Conservation (phyloP, 2,329 filamentous ascomycete species). For the Fusarium luffae region DNA sequence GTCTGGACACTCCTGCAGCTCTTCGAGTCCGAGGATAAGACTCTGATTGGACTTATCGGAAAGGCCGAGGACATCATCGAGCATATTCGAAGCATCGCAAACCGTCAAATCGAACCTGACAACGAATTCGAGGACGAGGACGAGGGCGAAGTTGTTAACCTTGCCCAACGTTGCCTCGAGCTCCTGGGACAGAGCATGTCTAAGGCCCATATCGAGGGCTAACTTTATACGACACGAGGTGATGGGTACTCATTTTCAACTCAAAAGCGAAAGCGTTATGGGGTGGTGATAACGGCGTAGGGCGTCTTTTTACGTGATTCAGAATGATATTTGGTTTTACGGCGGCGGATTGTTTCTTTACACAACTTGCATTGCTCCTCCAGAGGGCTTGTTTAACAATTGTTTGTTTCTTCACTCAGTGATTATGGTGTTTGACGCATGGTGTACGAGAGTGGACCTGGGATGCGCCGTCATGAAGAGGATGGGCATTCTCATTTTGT, state of each 20-base stretch:
- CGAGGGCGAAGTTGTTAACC: constrained; percentile 89
- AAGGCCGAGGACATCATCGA: constrained; percentile 91
- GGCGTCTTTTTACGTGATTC: constrained; percentile 46
- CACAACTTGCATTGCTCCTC: constrained; percentile 36
- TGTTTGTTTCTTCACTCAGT: constrained; percentile 23
- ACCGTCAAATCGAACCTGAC: constrained; percentile 87
- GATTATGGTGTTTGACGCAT: constrained; percentile 35
- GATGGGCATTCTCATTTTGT: constrained; percentile 42
- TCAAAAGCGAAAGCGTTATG: constrained; percentile 46
- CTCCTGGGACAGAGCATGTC: constrained; percentile 80
- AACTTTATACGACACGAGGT: constrained; percentile 29
- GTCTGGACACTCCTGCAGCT: constrained; percentile 98
- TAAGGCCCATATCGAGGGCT: constrained; percentile 86
- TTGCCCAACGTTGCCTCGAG: constrained; percentile 91
- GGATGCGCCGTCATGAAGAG: constrained; percentile 19
- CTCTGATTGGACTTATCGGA: constrained; percentile 86
- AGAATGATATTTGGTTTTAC: constrained; percentile 44
- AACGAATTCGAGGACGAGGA: constrained; percentile 89
- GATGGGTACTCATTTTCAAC: constrained; percentile 35
- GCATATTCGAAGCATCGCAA: constrained; percentile 91
- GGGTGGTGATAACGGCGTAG: constrained; percentile 44
- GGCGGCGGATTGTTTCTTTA: constrained; percentile 36
- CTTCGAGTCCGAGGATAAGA: constrained; percentile 92
- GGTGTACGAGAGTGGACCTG: constrained; percentile 21
- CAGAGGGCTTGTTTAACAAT: constrained; percentile 28